A percentile compares a stretch with the other conserved stretches of the same genome.
phyloP scores from a whole-genome alignment of 805 yeast species.

The Jamesozyma piceae region DNA sequence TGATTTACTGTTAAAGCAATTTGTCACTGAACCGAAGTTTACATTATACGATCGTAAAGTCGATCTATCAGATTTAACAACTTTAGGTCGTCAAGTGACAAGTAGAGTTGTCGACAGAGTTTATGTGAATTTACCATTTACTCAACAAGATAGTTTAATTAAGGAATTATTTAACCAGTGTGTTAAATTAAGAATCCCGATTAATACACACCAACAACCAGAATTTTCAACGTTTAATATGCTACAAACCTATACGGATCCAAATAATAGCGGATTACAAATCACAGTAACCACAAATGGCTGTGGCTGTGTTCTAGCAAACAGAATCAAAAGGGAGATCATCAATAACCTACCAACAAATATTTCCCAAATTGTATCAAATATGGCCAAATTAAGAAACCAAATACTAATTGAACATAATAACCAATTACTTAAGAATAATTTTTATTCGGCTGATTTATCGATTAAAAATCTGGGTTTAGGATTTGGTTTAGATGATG shows the following conservation, averaged over 20 bases:
- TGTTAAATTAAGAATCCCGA: slow-evolving; percentile 59
- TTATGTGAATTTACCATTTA: slow-evolving; percentile 45
- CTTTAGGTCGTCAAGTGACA: slow-evolving; percentile 54
- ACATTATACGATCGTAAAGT: slow-evolving; percentile 30
- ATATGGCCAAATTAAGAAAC: slow-evolving; percentile 58
- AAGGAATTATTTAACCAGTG: slow-evolving; percentile 43
- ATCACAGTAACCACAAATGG: slow-evolving; percentile 80
- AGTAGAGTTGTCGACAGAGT: slow-evolving; percentile 64
- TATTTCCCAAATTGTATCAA: slow-evolving; percentile 57
- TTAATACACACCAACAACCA: slow-evolving; percentile 69
- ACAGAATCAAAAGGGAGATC: slow-evolving; percentile 67
- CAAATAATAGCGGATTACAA: slow-evolving; percentile 51
- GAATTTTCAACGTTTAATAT: slow-evolving; percentile 67
- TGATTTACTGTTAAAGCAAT: slow-evolving; percentile 16
- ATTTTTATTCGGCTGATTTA: slow-evolving; percentile 13
- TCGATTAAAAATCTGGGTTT: slow-evolving; percentile 24
- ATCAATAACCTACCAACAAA: slow-evolving; percentile 56
- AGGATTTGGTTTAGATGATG: slow-evolving; percentile 49
- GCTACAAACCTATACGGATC: slow-evolving; percentile 60
- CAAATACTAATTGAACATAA: slow-evolving; percentile 46
- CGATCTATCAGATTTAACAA: slow-evolving; percentile 37
- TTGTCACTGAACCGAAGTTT: slow-evolving; percentile 21
- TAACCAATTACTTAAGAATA: slow-evolving; percentile 20
- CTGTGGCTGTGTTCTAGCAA: slow-evolving; percentile 81
- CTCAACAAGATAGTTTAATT: slow-evolving; percentile 28